phyloP scores from a whole-genome alignment of 2,329 filamentous ascomycete species.

The Aspergillus neotritici region DNA sequence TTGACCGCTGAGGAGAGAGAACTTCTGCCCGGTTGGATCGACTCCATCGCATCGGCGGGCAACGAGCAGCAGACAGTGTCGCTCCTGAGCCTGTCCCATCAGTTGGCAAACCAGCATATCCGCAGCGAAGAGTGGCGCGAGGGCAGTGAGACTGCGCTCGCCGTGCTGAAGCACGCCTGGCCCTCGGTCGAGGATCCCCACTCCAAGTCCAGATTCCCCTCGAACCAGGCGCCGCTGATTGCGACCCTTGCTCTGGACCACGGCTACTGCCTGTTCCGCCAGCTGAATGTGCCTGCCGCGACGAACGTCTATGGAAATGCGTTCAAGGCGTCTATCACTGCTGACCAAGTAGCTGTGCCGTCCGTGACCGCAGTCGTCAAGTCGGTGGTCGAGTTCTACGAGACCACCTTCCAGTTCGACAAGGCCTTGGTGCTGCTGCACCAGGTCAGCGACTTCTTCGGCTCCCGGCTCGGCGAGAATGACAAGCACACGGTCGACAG shows the following conservation, averaged over 20 bases:
- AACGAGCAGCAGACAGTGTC: conserved; percentile 18
- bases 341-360: conserved; percentile 28
- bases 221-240: conserved; percentile 26
- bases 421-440: conserved; percentile 27
- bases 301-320: conserved; percentile 31
- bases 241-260: conserved; percentile 29
- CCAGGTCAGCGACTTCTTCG: conserved; percentile 29
- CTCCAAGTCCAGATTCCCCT: conserved; percentile 26
- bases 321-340: conserved; percentile 27
- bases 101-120: conserved; percentile 27
- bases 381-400: conserved; percentile 33
- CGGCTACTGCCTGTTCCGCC: conserved; percentile 32
- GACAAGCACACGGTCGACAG: conserved; percentile 45
- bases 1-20: conserved; percentile 24
- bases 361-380: conserved; percentile 30
- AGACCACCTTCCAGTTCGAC: conserved; percentile 33
- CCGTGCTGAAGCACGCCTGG: conserved; percentile 30
- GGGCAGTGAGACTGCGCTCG: conserved; percentile 24
- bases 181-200: conserved; percentile 25
- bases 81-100: conserved; percentile 27
- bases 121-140: conserved; percentile 28
- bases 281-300: conserved; percentile 25
- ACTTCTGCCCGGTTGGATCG: conserved; percentile 27
- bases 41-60: conserved; percentile 26
- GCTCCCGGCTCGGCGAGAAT: conserved; percentile 26